A percentile compares a stretch with the other conserved stretches of the same genome.
Evolutionary conservation across 139 green algal species (phyloP).

Genomic region (Auxenochlorella protothecoides): DNA sequence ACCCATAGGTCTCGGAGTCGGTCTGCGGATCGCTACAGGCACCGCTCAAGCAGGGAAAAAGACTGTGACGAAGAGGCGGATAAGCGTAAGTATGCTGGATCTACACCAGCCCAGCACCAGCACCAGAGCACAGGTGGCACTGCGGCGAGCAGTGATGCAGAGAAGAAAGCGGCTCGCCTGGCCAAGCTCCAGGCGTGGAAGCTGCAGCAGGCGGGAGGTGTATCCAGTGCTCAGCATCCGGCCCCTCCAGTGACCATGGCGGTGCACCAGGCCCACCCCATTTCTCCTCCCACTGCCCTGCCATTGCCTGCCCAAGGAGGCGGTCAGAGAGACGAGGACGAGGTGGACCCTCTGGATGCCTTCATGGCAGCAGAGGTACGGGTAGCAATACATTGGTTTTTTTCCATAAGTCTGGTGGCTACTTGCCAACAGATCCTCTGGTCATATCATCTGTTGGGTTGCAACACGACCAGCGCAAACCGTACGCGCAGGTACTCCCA

Average conservation of each 20-base stretch:
- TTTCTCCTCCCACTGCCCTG: no score
- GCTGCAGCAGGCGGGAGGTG: conserved; percentile 20
- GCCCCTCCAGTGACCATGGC: no score
- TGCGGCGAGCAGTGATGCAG: background rate
- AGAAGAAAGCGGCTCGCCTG: conserved; percentile 23
- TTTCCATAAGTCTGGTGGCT: background rate
- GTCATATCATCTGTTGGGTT: no score
- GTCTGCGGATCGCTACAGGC: no score
- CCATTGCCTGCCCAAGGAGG: no score
- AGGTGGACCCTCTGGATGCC: conserved; percentile 72
- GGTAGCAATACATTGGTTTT: background rate
- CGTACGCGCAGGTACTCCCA: conserved; percentile 27
- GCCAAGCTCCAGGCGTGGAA: conserved; percentile 37
- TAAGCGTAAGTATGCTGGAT: no score
- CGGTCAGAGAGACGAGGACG: conserved; percentile 26
- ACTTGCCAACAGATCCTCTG: no score
- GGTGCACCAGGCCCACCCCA: no score
- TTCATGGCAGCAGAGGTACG: conserved; percentile 71
- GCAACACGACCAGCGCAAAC: no score
- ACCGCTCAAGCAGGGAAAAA: no score
- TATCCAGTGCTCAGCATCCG: background rate
- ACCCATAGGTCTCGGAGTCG: no score
- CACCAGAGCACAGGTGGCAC: background rate
- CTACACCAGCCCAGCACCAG: background rate
- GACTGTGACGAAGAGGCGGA: no score